Evolutionary conservation across 495 filamentous ascomycete species (phyloP), one percentile per base, ranked within the genome.

Genomic region (Lasiosphaeris hirsuta): DNA sequence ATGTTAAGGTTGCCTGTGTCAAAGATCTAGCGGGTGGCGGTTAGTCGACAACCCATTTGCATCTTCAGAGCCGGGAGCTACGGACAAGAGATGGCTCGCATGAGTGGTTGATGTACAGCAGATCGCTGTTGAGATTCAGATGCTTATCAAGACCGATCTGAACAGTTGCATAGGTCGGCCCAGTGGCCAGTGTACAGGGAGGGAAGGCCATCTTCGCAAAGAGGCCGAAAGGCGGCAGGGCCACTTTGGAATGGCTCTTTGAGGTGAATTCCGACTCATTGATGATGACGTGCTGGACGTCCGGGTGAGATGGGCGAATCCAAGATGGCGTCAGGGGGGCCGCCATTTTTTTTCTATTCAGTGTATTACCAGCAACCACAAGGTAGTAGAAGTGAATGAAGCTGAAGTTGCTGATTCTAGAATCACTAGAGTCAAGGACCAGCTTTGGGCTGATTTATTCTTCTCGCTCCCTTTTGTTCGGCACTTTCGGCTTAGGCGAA

Each of bases 81-180:
- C 70, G 64, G 53, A 85, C 78, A 30, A 91, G 73, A 42, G 81
- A 80, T 3, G 87, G 88, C 30, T 75, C 77, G 74, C 88, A 91
- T 0, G 80, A 84, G 74, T 91, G 88, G 69, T 91, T 90, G 73
- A 84, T 86, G 72, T 81, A 90, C 48, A 91, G 80, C 52, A 90
- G 69, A 64, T 90, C 88, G 58, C 80, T 85, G 73, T 91, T 90
- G 38, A 91, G 77, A 66, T 90, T 83, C 67, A 90, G 77, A 72
- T 91, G 87, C 54, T 70, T 73, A 66, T 84, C 68, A 40, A 61
- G 69, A 33, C 81, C 81, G 34, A 80, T 81, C 66, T 91, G 88
- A 15, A 90, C 87, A 11, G 81, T 86, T 10, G 84, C 83, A 69
- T 89, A 90, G 18, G 86, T 86, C 10, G 85, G 79, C 47, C 67